phyloP scores from a whole-genome alignment of 2,329 filamentous ascomycete species.

The Aspergillus fumigatus region DNA sequence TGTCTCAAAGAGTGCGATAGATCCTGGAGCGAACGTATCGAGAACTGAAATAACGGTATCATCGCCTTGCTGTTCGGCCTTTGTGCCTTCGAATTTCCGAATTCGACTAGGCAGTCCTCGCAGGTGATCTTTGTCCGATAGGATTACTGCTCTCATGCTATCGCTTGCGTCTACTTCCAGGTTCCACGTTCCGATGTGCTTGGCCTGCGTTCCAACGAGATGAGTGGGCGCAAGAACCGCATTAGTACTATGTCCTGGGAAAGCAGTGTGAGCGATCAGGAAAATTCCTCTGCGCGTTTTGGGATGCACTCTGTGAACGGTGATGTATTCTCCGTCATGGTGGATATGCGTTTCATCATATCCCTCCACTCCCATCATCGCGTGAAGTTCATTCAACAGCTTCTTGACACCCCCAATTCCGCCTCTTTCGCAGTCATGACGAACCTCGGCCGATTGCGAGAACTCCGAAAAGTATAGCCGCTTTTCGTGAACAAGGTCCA shows the following conservation, averaged over 20 bases:
- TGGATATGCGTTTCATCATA: conserved; percentile 96
- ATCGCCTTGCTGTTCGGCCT: conserved; percentile 65
- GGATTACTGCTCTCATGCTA: conserved; percentile 60
- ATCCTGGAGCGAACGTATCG: conserved; percentile 83
- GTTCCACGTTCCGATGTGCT: conserved; percentile 84
- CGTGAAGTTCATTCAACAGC: conserved; percentile 89
- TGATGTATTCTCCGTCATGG: conserved; percentile 93
- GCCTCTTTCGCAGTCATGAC: conserved; percentile 64
- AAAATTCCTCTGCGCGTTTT: conserved; percentile 91
- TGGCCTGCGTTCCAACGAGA: conserved; percentile 77
- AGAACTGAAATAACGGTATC: conserved; percentile 77
- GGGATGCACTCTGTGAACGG: conserved; percentile 90
- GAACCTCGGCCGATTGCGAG: conserved; percentile 51
- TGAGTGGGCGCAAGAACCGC: conserved; percentile 74
- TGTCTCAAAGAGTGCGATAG: conserved; percentile 91
- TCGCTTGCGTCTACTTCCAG: conserved; percentile 79
- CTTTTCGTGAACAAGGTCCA: conserved; percentile 90
- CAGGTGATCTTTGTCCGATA: conserved; percentile 66
- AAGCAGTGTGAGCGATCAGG: conserved; percentile 92
- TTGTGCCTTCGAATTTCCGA: conserved; percentile 67
- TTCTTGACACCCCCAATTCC: conserved; percentile 91
- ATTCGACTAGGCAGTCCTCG: conserved; percentile 81
- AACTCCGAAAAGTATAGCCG: conserved; percentile 75
- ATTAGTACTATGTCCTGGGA: conserved; percentile 82
- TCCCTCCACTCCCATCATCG: conserved; percentile 88